Conservation (phyloP, 257 asterid genomes). For the Gentiana straminea region DNA sequence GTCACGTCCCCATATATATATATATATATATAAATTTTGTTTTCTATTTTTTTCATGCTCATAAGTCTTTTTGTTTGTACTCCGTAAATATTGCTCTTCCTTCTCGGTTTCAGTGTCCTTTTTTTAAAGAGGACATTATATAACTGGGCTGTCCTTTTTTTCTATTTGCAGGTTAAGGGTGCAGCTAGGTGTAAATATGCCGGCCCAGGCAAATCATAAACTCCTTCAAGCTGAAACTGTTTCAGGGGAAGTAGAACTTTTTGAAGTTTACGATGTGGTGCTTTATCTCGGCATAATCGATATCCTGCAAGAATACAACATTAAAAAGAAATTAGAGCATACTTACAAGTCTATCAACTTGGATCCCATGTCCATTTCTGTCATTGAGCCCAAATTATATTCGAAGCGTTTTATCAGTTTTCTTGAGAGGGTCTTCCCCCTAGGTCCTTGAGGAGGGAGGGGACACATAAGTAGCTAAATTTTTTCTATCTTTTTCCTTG, state of each 20-base stretch:
- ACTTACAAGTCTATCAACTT: slow-evolving; percentile 48
- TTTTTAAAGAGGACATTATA: too few species aligned
- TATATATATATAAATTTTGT: too few species aligned
- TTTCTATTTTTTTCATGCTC: too few species aligned
- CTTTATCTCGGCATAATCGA: slow-evolving; percentile 88
- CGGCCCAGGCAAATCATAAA: slow-evolving; percentile 81
- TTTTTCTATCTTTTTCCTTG: slow-evolving; percentile 31
- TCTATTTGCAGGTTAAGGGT: slow-evolving; percentile 65
- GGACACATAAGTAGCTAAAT: slow-evolving; percentile 53
- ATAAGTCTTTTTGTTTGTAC: too few species aligned
- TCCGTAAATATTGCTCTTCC: too few species aligned
- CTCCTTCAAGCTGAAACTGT: slow-evolving; percentile 41
- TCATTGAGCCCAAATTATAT: slow-evolving; percentile 53
- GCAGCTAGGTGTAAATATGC: slow-evolving; percentile 96
- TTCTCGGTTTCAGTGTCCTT: too few species aligned
- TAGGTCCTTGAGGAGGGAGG: slow-evolving; percentile 41
- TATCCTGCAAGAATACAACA: slow-evolving; percentile 80
- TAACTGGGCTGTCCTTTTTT: background rate
- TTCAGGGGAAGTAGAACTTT: slow-evolving; percentile 64
- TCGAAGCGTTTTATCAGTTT: slow-evolving; percentile 58
- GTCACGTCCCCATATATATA: too few species aligned
- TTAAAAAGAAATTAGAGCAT: slow-evolving; percentile 69
- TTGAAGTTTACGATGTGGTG: slow-evolving; percentile 86
- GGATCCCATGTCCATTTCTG: slow-evolving; percentile 76
- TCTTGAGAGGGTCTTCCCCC: slow-evolving; percentile 59